A percentile compares a stretch with the other conserved stretches of the same genome.
phyloP scores from a whole-genome alignment of 2,329 filamentous ascomycete species.

The Falciphora oryzae region DNA sequence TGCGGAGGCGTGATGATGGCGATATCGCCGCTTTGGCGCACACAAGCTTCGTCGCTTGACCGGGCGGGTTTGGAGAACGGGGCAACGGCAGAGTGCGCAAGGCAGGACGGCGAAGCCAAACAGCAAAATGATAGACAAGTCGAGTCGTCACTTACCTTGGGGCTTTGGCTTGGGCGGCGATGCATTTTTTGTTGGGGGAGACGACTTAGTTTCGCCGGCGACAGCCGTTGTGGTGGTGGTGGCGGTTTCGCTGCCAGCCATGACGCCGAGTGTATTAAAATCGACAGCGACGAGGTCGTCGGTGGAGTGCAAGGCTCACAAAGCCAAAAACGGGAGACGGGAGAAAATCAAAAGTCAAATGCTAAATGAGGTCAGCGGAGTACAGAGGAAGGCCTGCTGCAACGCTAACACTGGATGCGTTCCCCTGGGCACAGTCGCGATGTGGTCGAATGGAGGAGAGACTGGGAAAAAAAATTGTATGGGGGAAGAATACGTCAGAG shows the following conservation, averaged over 20 bases:
- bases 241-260: neutral
- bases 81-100: neutral
- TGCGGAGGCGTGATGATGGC: neutral
- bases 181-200: conserved; percentile 1
- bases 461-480: neutral
- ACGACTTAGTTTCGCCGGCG: neutral
- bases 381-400: neutral
- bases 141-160: conserved; percentile 4
- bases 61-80: neutral
- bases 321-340: neutral
- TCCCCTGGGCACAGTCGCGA: neutral
- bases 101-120: neutral
- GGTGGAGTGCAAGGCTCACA: neutral
- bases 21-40: neutral
- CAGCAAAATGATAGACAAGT: neutral
- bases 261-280: neutral
- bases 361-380: conserved; percentile 7
- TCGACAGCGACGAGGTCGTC: neutral
- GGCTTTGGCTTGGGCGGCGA: conserved; percentile 2
- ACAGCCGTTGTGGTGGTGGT: neutral
- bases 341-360: neutral
- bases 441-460: conserved; percentile 4
- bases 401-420: conserved; percentile 1
- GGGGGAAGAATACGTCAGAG: conserved; percentile 6
- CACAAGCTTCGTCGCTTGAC: neutral